These are phyloP conservation scores for Ceratocystis cubensis DNA, from an alignment of 2,329 filamentous ascomycete genomes.

Conservation along the genomic window DNA sequence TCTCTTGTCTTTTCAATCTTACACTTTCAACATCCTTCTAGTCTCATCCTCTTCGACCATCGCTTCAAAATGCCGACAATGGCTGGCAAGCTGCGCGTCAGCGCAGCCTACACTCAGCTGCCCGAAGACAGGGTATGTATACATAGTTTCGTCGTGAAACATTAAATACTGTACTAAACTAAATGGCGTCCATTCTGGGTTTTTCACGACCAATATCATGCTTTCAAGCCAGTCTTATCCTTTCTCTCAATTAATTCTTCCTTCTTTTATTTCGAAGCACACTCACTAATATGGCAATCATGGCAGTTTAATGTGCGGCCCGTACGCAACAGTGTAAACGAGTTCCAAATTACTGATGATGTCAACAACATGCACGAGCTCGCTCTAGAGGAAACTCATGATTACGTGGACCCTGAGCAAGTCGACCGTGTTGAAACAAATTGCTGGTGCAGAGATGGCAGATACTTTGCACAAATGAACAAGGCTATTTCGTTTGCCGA, in stretches of 20 bases:
- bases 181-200: neutral
- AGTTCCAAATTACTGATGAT: neutral
- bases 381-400: neutral
- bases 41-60: neutral
- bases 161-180: neutral
- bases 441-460: neutral
- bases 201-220: neutral
- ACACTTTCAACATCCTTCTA: neutral
- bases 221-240: neutral
- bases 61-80: neutral
- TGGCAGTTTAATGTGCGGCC: neutral
- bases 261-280: neutral
- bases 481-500: neutral
- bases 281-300: neutral
- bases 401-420: too few relatives aligned
- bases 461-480: neutral
- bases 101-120: neutral
- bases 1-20: neutral
- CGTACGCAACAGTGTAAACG: neutral
- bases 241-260: neutral
- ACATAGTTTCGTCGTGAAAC: neutral
- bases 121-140: neutral
- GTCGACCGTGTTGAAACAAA: fast-evolving
- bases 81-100: neutral
- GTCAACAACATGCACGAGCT: neutral